Percentiles rank a stretch among this genome's conserved stretches.
Evolutionary conservation across 345 rosid species (phyloP).

Genomic region (Citrus sinensis): DNA sequence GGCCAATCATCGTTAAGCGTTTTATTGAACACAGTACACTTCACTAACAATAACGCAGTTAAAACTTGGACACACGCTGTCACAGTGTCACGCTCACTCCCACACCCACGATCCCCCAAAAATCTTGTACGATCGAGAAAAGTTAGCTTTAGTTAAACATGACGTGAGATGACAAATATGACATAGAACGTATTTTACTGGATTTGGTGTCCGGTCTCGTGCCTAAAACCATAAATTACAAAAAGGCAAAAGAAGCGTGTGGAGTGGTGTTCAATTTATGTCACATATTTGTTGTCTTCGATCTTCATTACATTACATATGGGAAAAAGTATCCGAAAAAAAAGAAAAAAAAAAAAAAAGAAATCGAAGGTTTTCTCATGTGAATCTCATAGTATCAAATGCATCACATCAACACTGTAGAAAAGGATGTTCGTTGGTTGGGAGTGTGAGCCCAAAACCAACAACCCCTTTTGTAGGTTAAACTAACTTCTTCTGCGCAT

Average conservation of each 20-base stretch:
- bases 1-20: conserved; percentile 4
- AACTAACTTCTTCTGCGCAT: not conserved
- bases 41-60: not conserved
- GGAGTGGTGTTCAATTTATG: too few relatives aligned
- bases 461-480: not conserved
- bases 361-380: not conserved
- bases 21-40: not conserved
- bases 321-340: too few relatives aligned
- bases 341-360: too few relatives aligned
- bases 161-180: not conserved
- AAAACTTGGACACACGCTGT: too few relatives aligned
- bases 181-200: not conserved
- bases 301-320: too few relatives aligned
- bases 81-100: too few relatives aligned
- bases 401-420: not conserved
- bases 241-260: too few relatives aligned
- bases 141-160: not conserved
- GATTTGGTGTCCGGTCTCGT: not conserved
- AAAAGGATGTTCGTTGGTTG: not conserved
- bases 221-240: not conserved
- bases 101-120: not conserved
- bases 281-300: too few relatives aligned
- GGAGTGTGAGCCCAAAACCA: not conserved
- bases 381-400: not conserved
- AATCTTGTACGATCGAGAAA: not conserved